phyloP scores from a whole-genome alignment of 129 eudicot genomes.

The Artemisia argyi region DNA sequence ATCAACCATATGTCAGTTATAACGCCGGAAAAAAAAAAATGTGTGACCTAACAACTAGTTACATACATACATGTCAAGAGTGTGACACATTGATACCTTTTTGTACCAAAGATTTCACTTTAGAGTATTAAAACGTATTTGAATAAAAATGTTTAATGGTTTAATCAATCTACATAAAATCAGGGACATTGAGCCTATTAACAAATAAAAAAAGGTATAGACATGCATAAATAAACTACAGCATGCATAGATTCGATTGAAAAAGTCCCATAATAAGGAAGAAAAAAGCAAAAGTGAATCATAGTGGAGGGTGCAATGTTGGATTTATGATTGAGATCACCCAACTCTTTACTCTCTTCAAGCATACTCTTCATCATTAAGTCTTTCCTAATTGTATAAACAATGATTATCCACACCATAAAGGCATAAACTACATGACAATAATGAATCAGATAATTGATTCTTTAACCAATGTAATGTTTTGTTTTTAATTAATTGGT shows the following conservation, averaged over 20 bases:
- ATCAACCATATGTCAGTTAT: no score
- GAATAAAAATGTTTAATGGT: no score
- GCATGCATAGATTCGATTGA: background rate
- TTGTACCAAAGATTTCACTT: no score
- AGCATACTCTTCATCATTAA: constrained; percentile 44
- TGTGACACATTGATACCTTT: no score
- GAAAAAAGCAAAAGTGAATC: constrained; percentile 1
- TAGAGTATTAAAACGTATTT: no score
- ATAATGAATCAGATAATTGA: background rate
- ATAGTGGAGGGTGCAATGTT: constrained; percentile 27
- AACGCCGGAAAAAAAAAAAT: no score
- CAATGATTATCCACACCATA: constrained; percentile 18
- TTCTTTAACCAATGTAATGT: background rate
- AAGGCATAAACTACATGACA: constrained; percentile 9
- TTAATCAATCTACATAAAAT: background rate
- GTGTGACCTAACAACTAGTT: no score
- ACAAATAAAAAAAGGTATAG: no score
- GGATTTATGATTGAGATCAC: constrained; percentile 34
- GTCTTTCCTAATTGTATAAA: constrained; percentile 28
- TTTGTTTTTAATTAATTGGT: background rate
- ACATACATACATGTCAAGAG: no score
- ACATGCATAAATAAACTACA: no score
- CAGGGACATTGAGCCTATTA: background rate
- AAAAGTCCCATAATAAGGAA: background rate
- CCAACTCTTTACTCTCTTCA: constrained; percentile 25